A percentile compares a stretch with the other conserved stretches of the same genome.
Conservation (phyloP, 352 stramenopile species). For the Globisporangium alternatum region DNA sequence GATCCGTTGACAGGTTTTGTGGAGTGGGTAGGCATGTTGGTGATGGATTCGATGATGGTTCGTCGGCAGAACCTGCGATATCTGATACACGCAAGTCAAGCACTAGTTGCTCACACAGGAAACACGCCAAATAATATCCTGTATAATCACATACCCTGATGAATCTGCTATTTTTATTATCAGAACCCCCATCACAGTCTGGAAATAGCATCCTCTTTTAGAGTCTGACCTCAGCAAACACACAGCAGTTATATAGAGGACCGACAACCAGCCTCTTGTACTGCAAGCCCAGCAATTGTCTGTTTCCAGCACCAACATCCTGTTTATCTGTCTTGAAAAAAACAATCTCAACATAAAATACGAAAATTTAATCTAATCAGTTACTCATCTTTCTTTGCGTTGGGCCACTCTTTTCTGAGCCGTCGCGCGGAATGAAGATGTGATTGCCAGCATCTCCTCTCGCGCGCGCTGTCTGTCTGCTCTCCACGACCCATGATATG, state of each 20-base stretch:
- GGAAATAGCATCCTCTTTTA: not conserved
- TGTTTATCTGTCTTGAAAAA: too few relatives aligned
- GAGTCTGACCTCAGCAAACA: not conserved
- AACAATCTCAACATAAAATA: too few relatives aligned
- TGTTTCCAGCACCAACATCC: too few relatives aligned
- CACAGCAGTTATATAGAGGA: not conserved
- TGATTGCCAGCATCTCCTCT: slow-evolving; percentile 1
- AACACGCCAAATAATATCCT: not conserved
- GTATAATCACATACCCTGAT: not conserved
- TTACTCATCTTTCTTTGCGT: not conserved
- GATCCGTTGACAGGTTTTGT: too few relatives aligned
- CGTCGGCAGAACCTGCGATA: not conserved
- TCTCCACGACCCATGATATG: not conserved
- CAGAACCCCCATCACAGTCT: not conserved
- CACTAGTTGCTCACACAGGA: not conserved
- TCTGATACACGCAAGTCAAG: not conserved
- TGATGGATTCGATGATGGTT: not conserved
- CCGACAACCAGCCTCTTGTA: not conserved
- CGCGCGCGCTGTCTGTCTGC: not conserved
- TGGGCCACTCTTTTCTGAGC: slow-evolving; percentile 6
- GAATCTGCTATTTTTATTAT: not conserved
- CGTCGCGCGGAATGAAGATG: slow-evolving; percentile 1
- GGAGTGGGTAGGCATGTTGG: too few relatives aligned
- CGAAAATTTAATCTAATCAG: too few relatives aligned
- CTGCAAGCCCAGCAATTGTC: too few relatives aligned